Percentiles rank a stretch among this genome's conserved stretches.
phyloP scores from a whole-genome alignment of 2,329 filamentous ascomycete genomes.

The Aurifilum marmelostoma region DNA sequence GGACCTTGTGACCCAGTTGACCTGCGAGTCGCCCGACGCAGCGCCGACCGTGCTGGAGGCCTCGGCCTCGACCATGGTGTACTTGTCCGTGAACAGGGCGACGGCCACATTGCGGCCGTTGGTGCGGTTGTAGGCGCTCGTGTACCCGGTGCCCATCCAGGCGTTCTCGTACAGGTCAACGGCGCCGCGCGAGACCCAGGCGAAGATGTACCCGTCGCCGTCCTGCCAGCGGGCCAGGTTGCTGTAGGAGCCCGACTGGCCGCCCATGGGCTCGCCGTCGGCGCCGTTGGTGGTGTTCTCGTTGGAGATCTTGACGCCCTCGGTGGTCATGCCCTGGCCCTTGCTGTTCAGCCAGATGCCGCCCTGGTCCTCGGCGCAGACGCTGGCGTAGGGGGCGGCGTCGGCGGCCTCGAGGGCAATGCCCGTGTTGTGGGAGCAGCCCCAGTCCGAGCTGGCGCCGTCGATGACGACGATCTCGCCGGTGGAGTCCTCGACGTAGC shows the following conservation, averaged over 20 bases:
- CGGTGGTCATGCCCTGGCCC: slow-evolving; percentile 55
- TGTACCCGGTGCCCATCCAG: slow-evolving; percentile 63
- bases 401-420: slow-evolving; percentile 66
- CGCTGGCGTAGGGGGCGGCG: slow-evolving; percentile 58
- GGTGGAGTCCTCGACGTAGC: slow-evolving; percentile 47
- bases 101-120: slow-evolving; percentile 64
- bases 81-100: slow-evolving; percentile 59
- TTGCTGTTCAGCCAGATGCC: slow-evolving; percentile 67
- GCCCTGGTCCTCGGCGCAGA: slow-evolving; percentile 66
- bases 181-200: slow-evolving; percentile 65
- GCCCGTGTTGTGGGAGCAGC: slow-evolving; percentile 67
- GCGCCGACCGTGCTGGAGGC: slow-evolving; percentile 58
- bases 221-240: slow-evolving; percentile 56
- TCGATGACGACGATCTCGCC: slow-evolving; percentile 55
- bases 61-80: slow-evolving; percentile 56
- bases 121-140: slow-evolving; percentile 54
- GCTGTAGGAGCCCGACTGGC: slow-evolving; percentile 66
- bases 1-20: slow-evolving; percentile 57
- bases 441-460: slow-evolving; percentile 60
- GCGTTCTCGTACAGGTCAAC: slow-evolving; percentile 55
- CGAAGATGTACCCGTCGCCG: slow-evolving; percentile 59
- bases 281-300: slow-evolving; percentile 64
- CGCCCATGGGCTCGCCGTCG: slow-evolving; percentile 62
- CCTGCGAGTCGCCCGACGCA: slow-evolving; percentile 57
- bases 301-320: slow-evolving; percentile 63